phyloP scores from a whole-genome alignment of 2,329 filamentous ascomycete species.

The Monilinia vaccinii-corymbosi region DNA sequence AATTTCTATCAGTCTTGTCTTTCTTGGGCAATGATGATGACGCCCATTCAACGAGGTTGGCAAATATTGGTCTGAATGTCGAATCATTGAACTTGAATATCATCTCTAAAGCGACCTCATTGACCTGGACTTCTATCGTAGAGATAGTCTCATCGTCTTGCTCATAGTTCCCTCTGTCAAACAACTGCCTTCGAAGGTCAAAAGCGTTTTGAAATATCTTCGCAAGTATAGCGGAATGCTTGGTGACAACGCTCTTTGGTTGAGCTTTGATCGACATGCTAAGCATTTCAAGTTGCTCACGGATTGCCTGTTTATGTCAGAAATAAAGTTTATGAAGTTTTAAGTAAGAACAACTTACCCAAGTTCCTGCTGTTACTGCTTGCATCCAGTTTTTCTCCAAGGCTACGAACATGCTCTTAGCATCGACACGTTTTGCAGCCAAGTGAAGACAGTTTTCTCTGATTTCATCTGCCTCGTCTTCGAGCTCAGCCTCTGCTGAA shows the following conservation, averaged over 20 bases:
- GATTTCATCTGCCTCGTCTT: constrained; percentile 53
- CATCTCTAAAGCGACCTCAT: constrained; percentile 73
- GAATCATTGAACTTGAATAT: constrained; percentile 95
- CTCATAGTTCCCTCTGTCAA: constrained; percentile 35
- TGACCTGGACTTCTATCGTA: constrained; percentile 54
- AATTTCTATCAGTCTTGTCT: constrained; percentile 46
- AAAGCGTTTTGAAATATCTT: constrained; percentile 50
- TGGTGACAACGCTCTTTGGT: constrained; percentile 67
- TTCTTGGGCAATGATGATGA: constrained; percentile 50
- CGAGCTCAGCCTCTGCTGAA: constrained; percentile 55
- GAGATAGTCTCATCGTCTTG: constrained; percentile 40
- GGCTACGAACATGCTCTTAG: constrained; percentile 65
- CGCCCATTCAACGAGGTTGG: constrained; percentile 76
- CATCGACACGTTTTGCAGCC: constrained; percentile 67
- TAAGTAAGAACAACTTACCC: constrained; percentile 38
- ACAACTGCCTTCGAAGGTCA: constrained; percentile 55
- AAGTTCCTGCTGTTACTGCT: constrained; percentile 52
- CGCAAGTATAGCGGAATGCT: constrained; percentile 63
- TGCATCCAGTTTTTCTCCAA: constrained; percentile 63
- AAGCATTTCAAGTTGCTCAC: constrained; percentile 62
- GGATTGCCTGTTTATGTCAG: constrained; percentile 43
- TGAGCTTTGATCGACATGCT: constrained; percentile 66
- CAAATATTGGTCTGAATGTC: constrained; percentile 85
- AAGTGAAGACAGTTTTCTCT: constrained; percentile 63
- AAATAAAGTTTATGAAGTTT: not conserved